These are phyloP conservation scores for Gymnopus androsaceus DNA, from an alignment of 1,284 basidiomycete species.

Conservation along the genomic window DNA sequence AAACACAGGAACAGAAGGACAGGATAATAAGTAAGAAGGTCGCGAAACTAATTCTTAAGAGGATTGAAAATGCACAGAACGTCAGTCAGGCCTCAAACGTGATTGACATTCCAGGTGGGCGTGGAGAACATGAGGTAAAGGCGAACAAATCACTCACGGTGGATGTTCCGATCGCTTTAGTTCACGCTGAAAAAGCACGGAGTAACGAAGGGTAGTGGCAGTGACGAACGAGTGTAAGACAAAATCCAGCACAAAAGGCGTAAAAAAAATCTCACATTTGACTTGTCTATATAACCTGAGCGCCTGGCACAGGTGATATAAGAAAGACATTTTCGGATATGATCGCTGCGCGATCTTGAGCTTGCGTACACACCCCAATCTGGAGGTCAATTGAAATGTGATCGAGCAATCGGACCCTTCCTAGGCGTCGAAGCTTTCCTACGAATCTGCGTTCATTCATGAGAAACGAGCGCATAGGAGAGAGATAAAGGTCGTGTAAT, in stretches of 20 bases:
- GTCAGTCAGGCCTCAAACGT: constrained; percentile 42
- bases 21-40: constrained; percentile 5
- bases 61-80: constrained; percentile 29
- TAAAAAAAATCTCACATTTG: not conserved
- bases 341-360: not conserved
- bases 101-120: constrained; percentile 51
- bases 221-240: constrained; percentile 1
- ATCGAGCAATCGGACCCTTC: constrained; percentile 4
- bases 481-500: too few species aligned
- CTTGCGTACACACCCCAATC: constrained; percentile 10
- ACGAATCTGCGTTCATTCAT: constrained; percentile 1
- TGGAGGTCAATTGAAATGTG: not conserved
- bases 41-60: constrained; percentile 14
- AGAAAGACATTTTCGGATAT: not conserved
- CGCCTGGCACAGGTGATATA: not conserved
- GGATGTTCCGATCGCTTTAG: constrained; percentile 16
- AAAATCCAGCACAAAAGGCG: not conserved
- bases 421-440: constrained; percentile 1
- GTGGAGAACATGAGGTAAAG: constrained; percentile 62
- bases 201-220: constrained; percentile 3
- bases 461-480: not conserved
- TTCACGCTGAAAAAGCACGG: constrained; percentile 17
- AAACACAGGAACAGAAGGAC: constrained; percentile 5
- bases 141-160: constrained; percentile 26
- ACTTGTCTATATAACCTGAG: constrained; percentile 6